Conservation (phyloP, 1,284 basidiomycete species). For the Irpex rosettiformis region DNA sequence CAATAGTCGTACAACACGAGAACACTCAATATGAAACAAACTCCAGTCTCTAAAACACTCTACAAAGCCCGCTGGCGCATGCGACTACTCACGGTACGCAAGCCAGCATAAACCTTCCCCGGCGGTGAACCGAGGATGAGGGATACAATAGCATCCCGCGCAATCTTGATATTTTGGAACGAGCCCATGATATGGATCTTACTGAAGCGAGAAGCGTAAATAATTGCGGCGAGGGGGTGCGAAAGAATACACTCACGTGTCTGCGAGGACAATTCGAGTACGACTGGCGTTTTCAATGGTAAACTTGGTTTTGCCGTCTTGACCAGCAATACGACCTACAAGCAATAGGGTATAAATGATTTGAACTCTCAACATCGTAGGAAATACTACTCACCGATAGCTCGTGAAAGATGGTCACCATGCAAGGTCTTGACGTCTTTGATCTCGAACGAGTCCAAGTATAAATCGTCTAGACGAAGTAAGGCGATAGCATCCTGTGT, state of each 20-base stretch:
- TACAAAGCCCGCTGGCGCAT: conserved; percentile 87
- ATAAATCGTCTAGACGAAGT: conserved; percentile 92
- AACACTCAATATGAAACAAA: not conserved
- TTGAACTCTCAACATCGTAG: not conserved
- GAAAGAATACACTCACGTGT: conserved; percentile 65
- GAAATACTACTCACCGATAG: conserved; percentile 66
- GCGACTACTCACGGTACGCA: conserved; percentile 88
- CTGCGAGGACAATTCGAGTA: conserved; percentile 94
- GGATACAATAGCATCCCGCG: conserved; percentile 92
- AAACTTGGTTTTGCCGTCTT: conserved; percentile 98
- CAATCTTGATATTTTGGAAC: conserved; percentile 97
- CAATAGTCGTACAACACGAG: not conserved
- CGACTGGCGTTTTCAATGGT: conserved; percentile 97
- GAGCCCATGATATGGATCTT: conserved; percentile 95
- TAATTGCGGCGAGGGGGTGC: conserved; percentile 3
- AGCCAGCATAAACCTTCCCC: conserved; percentile 92
- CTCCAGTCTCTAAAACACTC: not conserved
- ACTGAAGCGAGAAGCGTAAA: conserved; percentile 34
- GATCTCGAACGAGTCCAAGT: conserved; percentile 98
- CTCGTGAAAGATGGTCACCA: conserved; percentile 93
- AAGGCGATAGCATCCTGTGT: conserved; percentile 91
- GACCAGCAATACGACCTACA: conserved; percentile 91
- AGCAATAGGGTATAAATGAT: conserved; percentile 4
- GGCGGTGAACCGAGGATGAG: conserved; percentile 95
- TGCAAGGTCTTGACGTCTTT: conserved; percentile 99